Evolutionary conservation across 352 stramenopile species (phyloP).

Genomic region (Aphanomyces euteiches): DNA sequence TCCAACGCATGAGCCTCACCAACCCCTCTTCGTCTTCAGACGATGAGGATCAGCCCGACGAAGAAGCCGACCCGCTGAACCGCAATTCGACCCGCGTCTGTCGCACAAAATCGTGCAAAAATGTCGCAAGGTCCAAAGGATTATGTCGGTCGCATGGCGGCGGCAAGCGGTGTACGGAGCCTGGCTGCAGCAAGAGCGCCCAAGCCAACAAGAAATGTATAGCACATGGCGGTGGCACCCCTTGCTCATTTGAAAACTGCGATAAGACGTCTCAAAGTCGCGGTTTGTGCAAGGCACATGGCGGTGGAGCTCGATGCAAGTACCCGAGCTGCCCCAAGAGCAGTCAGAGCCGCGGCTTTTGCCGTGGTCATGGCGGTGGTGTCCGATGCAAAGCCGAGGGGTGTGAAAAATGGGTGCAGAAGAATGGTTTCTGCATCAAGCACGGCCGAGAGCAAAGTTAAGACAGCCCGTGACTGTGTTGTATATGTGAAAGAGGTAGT

Average conservation of each 20-base stretch:
- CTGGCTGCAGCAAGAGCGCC: slow-evolving; percentile 82
- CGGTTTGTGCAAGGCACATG: slow-evolving; percentile 80
- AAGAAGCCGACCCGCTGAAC: slow-evolving; percentile 27
- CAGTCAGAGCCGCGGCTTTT: slow-evolving; percentile 78
- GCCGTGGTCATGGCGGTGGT: slow-evolving; percentile 72
- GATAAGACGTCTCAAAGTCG: slow-evolving; percentile 85
- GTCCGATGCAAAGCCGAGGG: slow-evolving; percentile 85
- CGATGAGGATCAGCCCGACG: slow-evolving; percentile 26
- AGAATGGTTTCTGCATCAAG: slow-evolving; percentile 88
- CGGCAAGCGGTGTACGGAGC: slow-evolving; percentile 75
- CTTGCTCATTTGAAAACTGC: slow-evolving; percentile 80
- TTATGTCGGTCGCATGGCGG: slow-evolving; percentile 72
- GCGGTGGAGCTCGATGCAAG: slow-evolving; percentile 75
- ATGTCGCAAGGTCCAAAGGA: slow-evolving; percentile 73
- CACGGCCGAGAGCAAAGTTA: slow-evolving; percentile 61
- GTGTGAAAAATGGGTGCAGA: slow-evolving; percentile 87
- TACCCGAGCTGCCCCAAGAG: slow-evolving; percentile 83
- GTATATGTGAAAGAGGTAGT: too few species aligned
- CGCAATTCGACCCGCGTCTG: slow-evolving; percentile 64
- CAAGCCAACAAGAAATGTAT: slow-evolving; percentile 87
- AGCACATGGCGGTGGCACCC: slow-evolving; percentile 75
- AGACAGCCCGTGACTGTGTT: background rate
- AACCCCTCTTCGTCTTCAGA: slow-evolving; percentile 10
- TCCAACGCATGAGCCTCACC: slow-evolving; percentile 3
- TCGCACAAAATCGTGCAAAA: slow-evolving; percentile 79